These are phyloP conservation scores for Exophiala calicioides DNA, from an alignment of 2,329 filamentous ascomycete species.

Conservation along the genomic window DNA sequence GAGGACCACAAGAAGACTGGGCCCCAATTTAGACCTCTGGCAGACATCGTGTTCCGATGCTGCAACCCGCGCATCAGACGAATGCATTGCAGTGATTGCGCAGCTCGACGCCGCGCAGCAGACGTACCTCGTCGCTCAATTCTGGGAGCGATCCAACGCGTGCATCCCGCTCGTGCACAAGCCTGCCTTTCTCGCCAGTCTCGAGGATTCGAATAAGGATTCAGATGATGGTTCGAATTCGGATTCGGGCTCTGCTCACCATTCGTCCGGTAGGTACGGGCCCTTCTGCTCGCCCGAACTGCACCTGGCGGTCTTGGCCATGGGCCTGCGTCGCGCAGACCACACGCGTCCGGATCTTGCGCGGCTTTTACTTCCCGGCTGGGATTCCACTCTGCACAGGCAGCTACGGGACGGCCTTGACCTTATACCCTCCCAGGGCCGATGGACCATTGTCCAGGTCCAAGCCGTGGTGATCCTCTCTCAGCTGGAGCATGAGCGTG, in stretches of 20 bases:
- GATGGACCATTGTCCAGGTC: background rate
- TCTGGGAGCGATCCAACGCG: slow-evolving; percentile 5
- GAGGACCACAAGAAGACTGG: too few species aligned
- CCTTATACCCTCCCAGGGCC: background rate
- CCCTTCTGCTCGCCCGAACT: slow-evolving; percentile 7
- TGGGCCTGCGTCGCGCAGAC: slow-evolving; percentile 3
- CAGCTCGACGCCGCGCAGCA: background rate
- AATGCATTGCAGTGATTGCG: background rate
- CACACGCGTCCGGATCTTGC: slow-evolving; percentile 2
- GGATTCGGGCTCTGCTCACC: background rate
- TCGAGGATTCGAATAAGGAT: too few species aligned
- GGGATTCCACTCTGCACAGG: slow-evolving; percentile 3
- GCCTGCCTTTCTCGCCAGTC: slow-evolving; percentile 4
- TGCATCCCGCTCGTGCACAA: slow-evolving; percentile 4
- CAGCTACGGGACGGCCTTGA: background rate
- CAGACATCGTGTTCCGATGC: slow-evolving; percentile 6
- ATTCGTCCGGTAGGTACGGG: background rate
- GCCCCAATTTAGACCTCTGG: slow-evolving; percentile 5
- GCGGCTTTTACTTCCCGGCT: background rate
- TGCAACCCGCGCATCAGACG: background rate
- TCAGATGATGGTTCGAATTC: too few species aligned
- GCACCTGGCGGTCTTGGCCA: slow-evolving; percentile 6
- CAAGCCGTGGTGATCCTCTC: background rate
- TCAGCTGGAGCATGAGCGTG: slow-evolving; percentile 3
- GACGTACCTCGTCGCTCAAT: slow-evolving; percentile 3